Percentiles rank a stretch among this genome's conserved stretches.
Evolutionary conservation across 208 protist genomes (phyloP).

Genomic region (Crithidia bombi): DNA sequence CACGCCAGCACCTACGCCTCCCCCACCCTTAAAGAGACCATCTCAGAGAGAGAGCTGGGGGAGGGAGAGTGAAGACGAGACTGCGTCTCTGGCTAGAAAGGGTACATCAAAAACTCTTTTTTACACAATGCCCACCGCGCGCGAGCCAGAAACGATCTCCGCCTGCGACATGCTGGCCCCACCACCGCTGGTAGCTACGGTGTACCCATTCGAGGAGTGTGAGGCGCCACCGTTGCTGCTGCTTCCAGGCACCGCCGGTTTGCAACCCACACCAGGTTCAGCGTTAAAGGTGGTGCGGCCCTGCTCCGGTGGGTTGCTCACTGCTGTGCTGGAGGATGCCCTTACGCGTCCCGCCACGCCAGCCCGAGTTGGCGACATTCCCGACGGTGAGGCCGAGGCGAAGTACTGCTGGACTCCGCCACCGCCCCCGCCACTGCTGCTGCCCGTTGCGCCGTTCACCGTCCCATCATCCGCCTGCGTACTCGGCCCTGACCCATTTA

Average conservation of each 20-base stretch:
- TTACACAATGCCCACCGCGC: conserved; percentile 24
- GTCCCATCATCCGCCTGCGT: not conserved
- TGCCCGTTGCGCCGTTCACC: not conserved
- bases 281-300: not conserved
- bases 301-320: too few species aligned
- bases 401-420: not conserved
- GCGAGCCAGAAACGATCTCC: conserved; percentile 17
- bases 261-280: not conserved
- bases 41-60: not conserved
- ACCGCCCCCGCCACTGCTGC: not conserved
- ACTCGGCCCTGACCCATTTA: not conserved
- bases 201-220: conserved; percentile 1
- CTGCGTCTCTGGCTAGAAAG: not conserved
- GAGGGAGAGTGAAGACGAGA: not conserved
- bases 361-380: not conserved
- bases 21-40: too few species aligned
- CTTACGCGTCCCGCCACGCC: not conserved
- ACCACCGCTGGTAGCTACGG: not conserved
- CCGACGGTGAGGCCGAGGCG: not conserved
- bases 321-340: not conserved
- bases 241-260: not conserved
- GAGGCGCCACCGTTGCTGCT: not conserved
- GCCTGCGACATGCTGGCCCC: conserved; percentile 10
- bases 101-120: not conserved
- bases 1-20: too few species aligned